Percentiles rank a stretch among this genome's conserved stretches.
These are phyloP conservation scores for Sarcodon aspratus DNA, from an alignment of 768 basidiomycete species.

Conservation along the genomic window DNA sequence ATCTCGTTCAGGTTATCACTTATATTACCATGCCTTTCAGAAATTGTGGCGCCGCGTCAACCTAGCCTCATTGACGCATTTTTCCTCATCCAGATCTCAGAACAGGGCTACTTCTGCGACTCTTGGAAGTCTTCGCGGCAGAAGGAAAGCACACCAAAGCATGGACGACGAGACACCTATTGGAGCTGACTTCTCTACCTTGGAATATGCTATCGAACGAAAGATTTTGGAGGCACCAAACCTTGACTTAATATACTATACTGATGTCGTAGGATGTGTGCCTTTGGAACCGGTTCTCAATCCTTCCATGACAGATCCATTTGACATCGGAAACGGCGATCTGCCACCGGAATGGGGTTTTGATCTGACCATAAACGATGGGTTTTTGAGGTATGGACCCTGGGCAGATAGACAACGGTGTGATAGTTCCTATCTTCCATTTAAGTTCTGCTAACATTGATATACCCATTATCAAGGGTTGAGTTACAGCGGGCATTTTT, in stretches of 20 bases:
- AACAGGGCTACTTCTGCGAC: conserved; percentile 1
- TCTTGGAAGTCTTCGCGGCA: conserved; percentile 8
- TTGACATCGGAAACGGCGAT: conserved; percentile 82
- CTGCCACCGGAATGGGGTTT: conserved; percentile 89
- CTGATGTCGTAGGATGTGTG: conserved; percentile 73
- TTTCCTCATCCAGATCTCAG: not conserved
- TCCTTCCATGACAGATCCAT: conserved; percentile 22
- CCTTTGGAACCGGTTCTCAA: conserved; percentile 24
- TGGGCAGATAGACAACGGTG: conserved; percentile 95
- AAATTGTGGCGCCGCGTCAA: conserved; percentile 45
- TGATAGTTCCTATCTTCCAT: not conserved
- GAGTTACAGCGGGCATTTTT: conserved; percentile 78
- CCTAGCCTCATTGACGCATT: not conserved
- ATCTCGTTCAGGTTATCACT: conserved; percentile 16
- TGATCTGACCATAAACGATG: conserved; percentile 71
- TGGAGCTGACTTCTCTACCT: conserved; percentile 39
- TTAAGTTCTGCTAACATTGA: not conserved
- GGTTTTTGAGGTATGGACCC: conserved; percentile 77
- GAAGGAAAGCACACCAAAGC: conserved; percentile 18
- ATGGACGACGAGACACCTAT: conserved; percentile 43
- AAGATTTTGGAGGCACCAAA: conserved; percentile 68
- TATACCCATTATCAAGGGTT: conserved; percentile 27
- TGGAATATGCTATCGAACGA: conserved; percentile 85
- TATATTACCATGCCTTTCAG: conserved; percentile 27
- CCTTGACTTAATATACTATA: conserved; percentile 79